Percentiles rank a stretch among this genome's conserved stretches.
Conservation (phyloP, 148 eudicot genomes). For the Rhododendron kiyosumense region DNA sequence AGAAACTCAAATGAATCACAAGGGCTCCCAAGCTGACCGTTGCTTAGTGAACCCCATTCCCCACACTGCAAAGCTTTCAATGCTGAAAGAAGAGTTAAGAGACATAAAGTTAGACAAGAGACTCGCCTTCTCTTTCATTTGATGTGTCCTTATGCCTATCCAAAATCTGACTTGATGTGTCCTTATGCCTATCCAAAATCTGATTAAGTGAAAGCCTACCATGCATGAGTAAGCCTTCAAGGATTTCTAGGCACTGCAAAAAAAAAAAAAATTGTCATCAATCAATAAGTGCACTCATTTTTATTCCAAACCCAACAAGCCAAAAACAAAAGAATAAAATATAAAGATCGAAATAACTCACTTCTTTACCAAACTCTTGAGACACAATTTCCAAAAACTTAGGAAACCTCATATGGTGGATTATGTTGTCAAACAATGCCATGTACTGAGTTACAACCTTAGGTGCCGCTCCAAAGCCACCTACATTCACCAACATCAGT, state of each 20-base stretch:
- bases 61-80: neutral
- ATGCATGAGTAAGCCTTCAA: slow-evolving; percentile 81
- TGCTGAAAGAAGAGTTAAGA: neutral
- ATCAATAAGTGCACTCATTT: neutral
- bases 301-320: slow-evolving; percentile 6
- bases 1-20: neutral
- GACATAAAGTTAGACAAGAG: neutral
- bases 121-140: slow-evolving; percentile 36
- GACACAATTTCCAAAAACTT: slow-evolving; percentile 58
- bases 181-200: slow-evolving; percentile 52
- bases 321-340: neutral
- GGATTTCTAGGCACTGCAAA: slow-evolving; percentile 51
- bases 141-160: slow-evolving; percentile 45
- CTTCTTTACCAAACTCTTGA: slow-evolving; percentile 60
- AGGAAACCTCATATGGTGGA: slow-evolving; percentile 78
- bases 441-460: slow-evolving; percentile 61
- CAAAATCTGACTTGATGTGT: slow-evolving; percentile 16
- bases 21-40: neutral
- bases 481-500: slow-evolving; percentile 29
- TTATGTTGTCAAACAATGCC: slow-evolving; percentile 67
- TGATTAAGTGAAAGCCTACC: slow-evolving; percentile 80
- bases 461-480: slow-evolving; percentile 46
- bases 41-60: neutral
- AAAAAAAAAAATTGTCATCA: slow-evolving; percentile 4
- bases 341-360: slow-evolving; percentile 26